These are phyloP conservation scores for Udeniomyces megalosporus DNA, from an alignment of 768 basidiomycete species.

Conservation along the genomic window DNA sequence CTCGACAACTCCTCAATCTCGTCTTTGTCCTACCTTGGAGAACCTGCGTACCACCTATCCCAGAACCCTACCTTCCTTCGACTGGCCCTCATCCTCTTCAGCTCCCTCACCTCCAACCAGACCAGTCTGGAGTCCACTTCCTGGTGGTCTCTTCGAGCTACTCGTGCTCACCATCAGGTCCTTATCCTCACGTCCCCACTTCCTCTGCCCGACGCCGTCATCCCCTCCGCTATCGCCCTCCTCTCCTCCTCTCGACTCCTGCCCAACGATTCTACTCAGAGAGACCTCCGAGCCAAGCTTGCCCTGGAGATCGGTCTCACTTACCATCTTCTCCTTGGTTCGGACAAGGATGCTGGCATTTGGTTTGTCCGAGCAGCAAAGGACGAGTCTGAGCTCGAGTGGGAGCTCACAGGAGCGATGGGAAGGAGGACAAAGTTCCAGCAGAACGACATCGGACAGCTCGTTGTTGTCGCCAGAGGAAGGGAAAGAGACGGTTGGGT, in stretches of 20 bases:
- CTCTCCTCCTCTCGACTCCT: neutral
- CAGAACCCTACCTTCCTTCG: conserved; percentile 52
- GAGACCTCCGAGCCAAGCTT: conserved; percentile 41
- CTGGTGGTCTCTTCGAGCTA: conserved; percentile 61
- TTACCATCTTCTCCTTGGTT: conserved; percentile 45
- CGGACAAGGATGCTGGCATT: conserved; percentile 59
- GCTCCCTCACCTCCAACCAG: conserved; percentile 13
- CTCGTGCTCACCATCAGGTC: conserved; percentile 22
- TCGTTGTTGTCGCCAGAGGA: conserved; percentile 85
- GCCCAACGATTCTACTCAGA: conserved; percentile 12
- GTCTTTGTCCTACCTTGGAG: conserved; percentile 67
- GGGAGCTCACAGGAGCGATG: conserved; percentile 79
- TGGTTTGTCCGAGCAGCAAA: conserved; percentile 61
- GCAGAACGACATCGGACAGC: conserved; percentile 63
- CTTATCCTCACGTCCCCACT: conserved; percentile 63
- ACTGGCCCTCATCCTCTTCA: conserved; percentile 50
- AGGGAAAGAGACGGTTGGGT: conserved; percentile 34
- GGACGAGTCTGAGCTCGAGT: conserved; percentile 54
- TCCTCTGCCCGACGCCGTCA: conserved; percentile 34
- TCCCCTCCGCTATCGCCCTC: conserved; percentile 28
- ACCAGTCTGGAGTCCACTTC: neutral
- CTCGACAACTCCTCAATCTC: conserved; percentile 53
- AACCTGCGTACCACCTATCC: conserved; percentile 88
- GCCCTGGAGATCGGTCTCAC: conserved; percentile 61
- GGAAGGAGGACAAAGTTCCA: conserved; percentile 94